Evolutionary conservation across 192 early-diverging fungal genomes (phyloP).

Genomic region (Linnemannia schmuckeri): DNA sequence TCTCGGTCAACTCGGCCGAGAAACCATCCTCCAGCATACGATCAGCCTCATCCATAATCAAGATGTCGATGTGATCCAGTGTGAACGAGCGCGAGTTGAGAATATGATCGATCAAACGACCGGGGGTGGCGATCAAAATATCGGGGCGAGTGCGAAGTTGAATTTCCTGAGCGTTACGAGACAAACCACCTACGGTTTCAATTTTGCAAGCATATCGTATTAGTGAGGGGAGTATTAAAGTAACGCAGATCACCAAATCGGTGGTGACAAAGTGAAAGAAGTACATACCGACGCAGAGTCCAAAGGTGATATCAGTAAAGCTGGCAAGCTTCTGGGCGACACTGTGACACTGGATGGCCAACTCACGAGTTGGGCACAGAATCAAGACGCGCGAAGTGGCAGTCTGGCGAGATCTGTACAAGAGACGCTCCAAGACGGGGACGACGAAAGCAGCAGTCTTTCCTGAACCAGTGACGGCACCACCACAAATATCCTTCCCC

Average conservation of each 20-base stretch:
- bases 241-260: background rate
- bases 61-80: conserved; percentile 91
- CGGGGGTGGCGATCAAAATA: conserved; percentile 97
- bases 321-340: conserved; percentile 88
- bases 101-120: conserved; percentile 97
- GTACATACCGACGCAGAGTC: conserved; percentile 80
- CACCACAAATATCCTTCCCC: conserved; percentile 98
- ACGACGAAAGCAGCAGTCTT: conserved; percentile 98
- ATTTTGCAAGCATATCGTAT: background rate
- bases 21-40: conserved; percentile 99
- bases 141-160: conserved; percentile 92
- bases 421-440: conserved; percentile 93
- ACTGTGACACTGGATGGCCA: conserved; percentile 96
- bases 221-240: background rate
- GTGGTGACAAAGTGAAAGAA: background rate
- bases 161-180: conserved; percentile 85
- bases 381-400: conserved; percentile 90
- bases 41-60: conserved; percentile 99
- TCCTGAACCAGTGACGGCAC: conserved; percentile 98
- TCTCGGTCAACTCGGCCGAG: conserved; percentile 94
- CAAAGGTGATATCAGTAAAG: conserved; percentile 90
- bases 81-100: conserved; percentile 92
- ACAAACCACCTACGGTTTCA: conserved; percentile 78
- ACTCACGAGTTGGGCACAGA: conserved; percentile 96
- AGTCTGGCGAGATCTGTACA: conserved; percentile 86